phyloP scores from a whole-genome alignment of 352 stramenopile genomes.

The Phytophthora sojae region DNA sequence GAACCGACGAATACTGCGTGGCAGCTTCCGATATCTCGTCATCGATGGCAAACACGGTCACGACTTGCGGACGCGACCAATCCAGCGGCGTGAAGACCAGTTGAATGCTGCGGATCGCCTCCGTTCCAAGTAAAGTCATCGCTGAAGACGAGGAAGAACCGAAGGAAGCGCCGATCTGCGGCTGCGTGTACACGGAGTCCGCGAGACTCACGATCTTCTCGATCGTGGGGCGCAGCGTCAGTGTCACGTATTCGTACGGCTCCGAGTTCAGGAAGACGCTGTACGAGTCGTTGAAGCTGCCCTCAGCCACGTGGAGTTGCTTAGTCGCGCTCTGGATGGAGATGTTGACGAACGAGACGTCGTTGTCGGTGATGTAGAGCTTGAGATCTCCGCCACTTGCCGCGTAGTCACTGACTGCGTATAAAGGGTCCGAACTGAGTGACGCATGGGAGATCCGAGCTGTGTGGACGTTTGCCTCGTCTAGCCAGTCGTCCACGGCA shows the following conservation, averaged over 20 bases:
- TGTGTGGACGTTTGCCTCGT: constrained; percentile 58
- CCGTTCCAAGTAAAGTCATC: constrained; percentile 14
- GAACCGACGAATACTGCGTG: constrained; percentile 65
- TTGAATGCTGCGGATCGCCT: constrained; percentile 34
- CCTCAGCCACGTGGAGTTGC: constrained; percentile 70
- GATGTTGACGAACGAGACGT: constrained; percentile 72
- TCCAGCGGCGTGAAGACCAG: constrained; percentile 75
- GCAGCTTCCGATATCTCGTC: constrained; percentile 65
- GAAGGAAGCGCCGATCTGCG: constrained; percentile 43
- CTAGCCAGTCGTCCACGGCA: constrained; percentile 70
- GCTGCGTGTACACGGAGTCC: constrained; percentile 19
- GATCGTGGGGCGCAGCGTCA: constrained; percentile 48
- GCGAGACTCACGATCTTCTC: constrained; percentile 56
- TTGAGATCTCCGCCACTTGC: constrained; percentile 32
- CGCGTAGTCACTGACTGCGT: constrained; percentile 45
- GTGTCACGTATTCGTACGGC: constrained; percentile 65
- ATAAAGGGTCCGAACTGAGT: constrained; percentile 56
- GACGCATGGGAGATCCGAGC: constrained; percentile 61
- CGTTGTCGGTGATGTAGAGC: constrained; percentile 70
- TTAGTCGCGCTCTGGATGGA: constrained; percentile 40
- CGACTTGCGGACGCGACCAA: constrained; percentile 50
- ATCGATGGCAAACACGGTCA: constrained; percentile 70
- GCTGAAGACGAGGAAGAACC: constrained; percentile 27
- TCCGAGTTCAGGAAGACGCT: constrained; percentile 62
- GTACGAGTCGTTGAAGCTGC: constrained; percentile 86